Evolutionary conservation across 108 stramenopile genomes (phyloP), one percentile per base, ranked within the genome.

Genomic region (Skeletonema tropicum): DNA sequence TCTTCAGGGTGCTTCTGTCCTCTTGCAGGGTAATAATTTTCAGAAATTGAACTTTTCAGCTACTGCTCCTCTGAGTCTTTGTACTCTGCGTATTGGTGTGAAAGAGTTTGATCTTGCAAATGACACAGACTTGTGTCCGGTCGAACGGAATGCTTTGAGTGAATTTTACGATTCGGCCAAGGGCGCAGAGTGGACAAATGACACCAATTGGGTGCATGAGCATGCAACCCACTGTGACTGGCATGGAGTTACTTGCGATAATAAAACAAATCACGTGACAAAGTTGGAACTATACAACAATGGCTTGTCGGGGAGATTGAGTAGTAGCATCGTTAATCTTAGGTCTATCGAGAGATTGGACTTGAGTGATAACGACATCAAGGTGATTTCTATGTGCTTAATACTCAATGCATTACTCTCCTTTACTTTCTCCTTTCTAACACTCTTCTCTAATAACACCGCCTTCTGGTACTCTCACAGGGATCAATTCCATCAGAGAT

Each of bases 401-500:
- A 5, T 38, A n/a, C n/a, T n/a, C n/a, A n/a, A n/a, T n/a, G n/a
- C n/a, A n/a, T n/a, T n/a, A n/a, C n/a, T n/a, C n/a, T n/a, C n/a
- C n/a, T n/a, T n/a, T n/a, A n/a, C n/a, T n/a, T 21, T 25, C 9
- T 21, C 0, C 1, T 14, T 52, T 1, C 35, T 23, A 5, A 35
- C 38, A 12, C 38, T 63, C 60, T 19, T 0, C 19, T 19, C 52
- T 57, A 38, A 23, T 15, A 29, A 45, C 21, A 3, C 4, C 29
- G 55, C 29, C n/a, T 15, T 12, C n/a, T 61, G 15, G n/a, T 19
- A n/a, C 32, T 26, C 42, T 63, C 36, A 66, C 52, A 77, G 69
- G 92, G 92, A 23, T 38, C 83, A 4, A 38, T 94, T 29, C 93
- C 93, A 25, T 9, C 46, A 1, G 71, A 76, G 17, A 83, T 94